phyloP scores from a whole-genome alignment of 176 grass and related monocot species.

The Oryza meridionalis region DNA sequence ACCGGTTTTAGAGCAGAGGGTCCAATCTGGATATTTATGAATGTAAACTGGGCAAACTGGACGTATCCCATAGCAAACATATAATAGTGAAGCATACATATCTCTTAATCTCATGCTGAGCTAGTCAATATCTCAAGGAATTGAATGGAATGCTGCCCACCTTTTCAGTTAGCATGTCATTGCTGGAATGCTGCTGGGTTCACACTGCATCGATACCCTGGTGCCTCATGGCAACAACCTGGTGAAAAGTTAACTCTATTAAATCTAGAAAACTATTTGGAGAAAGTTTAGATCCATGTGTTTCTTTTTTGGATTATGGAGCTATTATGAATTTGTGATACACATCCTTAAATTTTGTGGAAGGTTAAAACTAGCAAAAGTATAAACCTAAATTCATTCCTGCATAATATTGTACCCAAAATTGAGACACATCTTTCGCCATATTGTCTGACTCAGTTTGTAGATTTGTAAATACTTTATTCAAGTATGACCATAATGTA shows the following conservation, averaged over 20 bases:
- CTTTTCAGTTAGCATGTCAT: neutral
- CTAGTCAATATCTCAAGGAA: neutral
- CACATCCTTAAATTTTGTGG: neutral
- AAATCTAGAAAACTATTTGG: neutral
- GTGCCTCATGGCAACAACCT: neutral
- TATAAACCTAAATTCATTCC: neutral
- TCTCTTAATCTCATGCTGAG: neutral
- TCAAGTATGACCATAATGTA: neutral
- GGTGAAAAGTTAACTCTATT: neutral
- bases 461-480: neutral
- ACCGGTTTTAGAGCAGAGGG: too few species aligned
- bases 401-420: neutral
- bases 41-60: neutral
- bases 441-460: constrained; percentile 5
- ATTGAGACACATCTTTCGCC: neutral
- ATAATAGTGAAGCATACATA: neutral
- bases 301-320: neutral
- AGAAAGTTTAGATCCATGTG: neutral
- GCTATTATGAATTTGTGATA: neutral
- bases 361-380: neutral
- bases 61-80: neutral
- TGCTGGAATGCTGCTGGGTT: neutral
- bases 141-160: neutral
- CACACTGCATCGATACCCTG: neutral
- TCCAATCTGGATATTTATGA: too few species aligned